A percentile compares a stretch with the other conserved stretches of the same genome.
Evolutionary conservation across 2,329 filamentous ascomycete genomes (phyloP).

Genomic region (Setomelanomma holmii): DNA sequence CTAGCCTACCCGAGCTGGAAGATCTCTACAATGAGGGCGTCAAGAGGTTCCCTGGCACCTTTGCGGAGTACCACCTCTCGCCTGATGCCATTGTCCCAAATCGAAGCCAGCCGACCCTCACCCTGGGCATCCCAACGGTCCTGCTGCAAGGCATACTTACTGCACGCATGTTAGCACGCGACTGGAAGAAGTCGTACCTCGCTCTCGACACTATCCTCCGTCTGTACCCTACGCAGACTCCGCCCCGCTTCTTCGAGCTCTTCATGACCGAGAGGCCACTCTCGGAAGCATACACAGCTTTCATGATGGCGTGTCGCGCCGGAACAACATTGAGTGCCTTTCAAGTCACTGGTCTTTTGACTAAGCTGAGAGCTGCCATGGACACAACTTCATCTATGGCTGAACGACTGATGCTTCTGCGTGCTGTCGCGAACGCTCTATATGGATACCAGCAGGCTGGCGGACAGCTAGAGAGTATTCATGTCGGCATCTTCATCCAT

Average conservation of each 20-base stretch:
- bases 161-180: conserved; percentile 54
- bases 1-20: conserved; percentile 53
- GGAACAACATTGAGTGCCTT: conserved; percentile 45
- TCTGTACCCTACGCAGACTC: conserved; percentile 53
- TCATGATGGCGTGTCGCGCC: conserved; percentile 57
- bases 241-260: conserved; percentile 52
- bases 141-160: conserved; percentile 58
- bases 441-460: conserved; percentile 53
- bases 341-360: conserved; percentile 43
- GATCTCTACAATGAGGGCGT: conserved; percentile 54
- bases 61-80: conserved; percentile 56
- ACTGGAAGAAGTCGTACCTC: conserved; percentile 59
- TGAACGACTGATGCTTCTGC: conserved; percentile 35
- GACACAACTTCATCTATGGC: conserved; percentile 16
- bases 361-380: conserved; percentile 38
- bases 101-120: conserved; percentile 39
- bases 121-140: conserved; percentile 49
- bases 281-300: conserved; percentile 56
- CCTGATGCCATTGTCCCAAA: conserved; percentile 56
- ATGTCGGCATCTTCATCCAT: conserved; percentile 49
- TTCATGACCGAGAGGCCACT: conserved; percentile 56
- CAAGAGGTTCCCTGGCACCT: conserved; percentile 56
- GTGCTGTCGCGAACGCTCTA: conserved; percentile 51
- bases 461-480: conserved; percentile 42
- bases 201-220: conserved; percentile 58